Evolutionary conservation across 306 rosid species (phyloP).

Genomic region (Purshia tridentata): DNA sequence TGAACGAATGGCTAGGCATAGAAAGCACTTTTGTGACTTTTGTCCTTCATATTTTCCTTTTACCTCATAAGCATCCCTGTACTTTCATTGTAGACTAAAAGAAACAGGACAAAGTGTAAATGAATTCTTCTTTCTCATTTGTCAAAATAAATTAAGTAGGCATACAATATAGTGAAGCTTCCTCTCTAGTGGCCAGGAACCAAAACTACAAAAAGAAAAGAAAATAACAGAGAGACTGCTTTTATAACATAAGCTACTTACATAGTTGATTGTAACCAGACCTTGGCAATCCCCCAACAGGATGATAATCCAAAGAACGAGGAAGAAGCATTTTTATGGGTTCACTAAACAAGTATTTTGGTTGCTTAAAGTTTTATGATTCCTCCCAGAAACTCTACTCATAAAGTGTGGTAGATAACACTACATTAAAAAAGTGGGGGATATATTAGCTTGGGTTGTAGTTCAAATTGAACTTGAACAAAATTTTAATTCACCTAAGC

Average conservation of each 20-base stretch:
- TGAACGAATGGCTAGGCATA: no score
- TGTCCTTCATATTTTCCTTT: no score
- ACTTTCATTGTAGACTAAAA: no score
- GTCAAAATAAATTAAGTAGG: neutral
- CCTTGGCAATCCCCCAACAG: neutral
- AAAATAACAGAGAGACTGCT: neutral
- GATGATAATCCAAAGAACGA: no score
- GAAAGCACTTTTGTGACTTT: no score
- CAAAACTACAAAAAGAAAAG: neutral
- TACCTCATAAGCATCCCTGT: no score
- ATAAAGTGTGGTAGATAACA: neutral
- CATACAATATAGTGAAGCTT: neutral
- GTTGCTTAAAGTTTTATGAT: neutral
- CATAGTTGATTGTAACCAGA: neutral
- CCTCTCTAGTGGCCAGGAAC: neutral
- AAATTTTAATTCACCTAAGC: conserved; percentile 8
- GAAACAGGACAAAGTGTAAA: neutral
- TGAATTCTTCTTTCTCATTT: neutral
- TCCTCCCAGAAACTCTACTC: neutral
- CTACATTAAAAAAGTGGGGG: neutral
- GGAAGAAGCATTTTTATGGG: no score
- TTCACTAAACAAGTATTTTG: no score
- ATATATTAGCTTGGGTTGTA: neutral
- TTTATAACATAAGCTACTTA: neutral
- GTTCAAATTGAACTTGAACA: conserved; percentile 9